Base-by-base conservation (phyloP, 1,284 basidiomycete species). In the Kalmanozyma brasiliensis region DNA sequence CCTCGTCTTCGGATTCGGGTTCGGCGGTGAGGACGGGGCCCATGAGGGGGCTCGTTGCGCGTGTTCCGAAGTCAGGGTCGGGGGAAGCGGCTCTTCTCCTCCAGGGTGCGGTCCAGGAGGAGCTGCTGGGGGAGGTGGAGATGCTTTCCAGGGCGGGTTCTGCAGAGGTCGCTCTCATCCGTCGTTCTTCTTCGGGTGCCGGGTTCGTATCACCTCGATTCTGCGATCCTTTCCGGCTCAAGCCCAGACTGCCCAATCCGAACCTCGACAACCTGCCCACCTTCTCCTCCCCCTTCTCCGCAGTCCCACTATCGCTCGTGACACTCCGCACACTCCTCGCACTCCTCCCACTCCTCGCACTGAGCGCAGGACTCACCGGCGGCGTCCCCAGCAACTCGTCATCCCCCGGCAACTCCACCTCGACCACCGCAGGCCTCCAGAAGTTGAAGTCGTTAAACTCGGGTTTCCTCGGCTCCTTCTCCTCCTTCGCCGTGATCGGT, bases 381-480 rank as follows among this genome's bases (percentile, higher is more conserved):
- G 76, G 73, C 1, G 73, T 72, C 2, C 93, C 93, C 0, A 89
- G 85, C n/a, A 98, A 83, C 79, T 97, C 94, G 8, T 78, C 76
- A 45, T 80, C 77, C 4, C 56, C 56, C 0, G 95, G 95, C 1
- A 98, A 85, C 13, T 89, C 86, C 61, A 91, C 89, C 4, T 75
- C 69, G 3, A 93, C 90, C 13, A 78, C 48, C 43, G 87, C 86
- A 9, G 87, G 78, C 67, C 93, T 90, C 96, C 96, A 99, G 82
- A 89, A 99, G 81, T 96, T 98, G 86, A 97, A 95, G 83, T 98
- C 95, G 17, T 94, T 97, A 82, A 87, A 98, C 82, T 96, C 93
- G 1, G 92, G 89, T 34, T 89, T 88, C 85, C 90, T 42, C 17
- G 74, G 71, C 26, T 68, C 64, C 36, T 66, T 61, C 40, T 72